Evolutionary conservation across 192 early-diverging fungal species (phyloP), one percentile per base, ranked within the genome.

Genomic region (Funneliformis geosporum): DNA sequence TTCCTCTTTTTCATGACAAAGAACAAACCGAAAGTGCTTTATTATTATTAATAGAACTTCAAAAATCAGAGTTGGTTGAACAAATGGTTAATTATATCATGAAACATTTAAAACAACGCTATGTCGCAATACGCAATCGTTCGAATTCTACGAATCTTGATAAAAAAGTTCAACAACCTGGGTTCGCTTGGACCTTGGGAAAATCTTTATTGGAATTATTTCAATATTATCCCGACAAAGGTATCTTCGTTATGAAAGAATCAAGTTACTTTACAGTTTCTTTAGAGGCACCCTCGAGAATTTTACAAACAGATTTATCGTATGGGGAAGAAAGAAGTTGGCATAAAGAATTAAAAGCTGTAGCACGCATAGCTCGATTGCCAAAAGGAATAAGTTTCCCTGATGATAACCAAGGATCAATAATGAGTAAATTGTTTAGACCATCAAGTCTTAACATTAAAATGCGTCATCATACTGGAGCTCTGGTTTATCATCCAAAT

Each of bases 1-100:
- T 69, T 69, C 67, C 67, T n/a, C 38, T 69, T 21, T 69, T 69
- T 43, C 67, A 69, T 44, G n/a, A 69, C 4, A 40, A 69, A 14
- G 67, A 69, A 4, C 16, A 40, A 43, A 43, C 67, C 21, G 67
- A 69, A 43, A 69, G 67, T 43, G 40, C 67, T 69, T 69, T 69
- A 25, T 38, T 40, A 42, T 69, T 69, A n/a, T 69, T 69, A 21
- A 21, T 69, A 23, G 39, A 69, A 21, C 67, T 69, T 69, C 67
- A 69, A 69, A 69, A 69, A 44, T 69, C 67, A 21, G 67, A 69
- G 4, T 42, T 69, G 10, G 21, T 69, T 7, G 39, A 42, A 43
- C 8, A 12, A 69, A n/a, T 69, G n/a, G 21, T 69, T n/a, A 43
- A 33, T 43, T 69, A 69, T 69, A 25, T 69, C 2, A 3, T 69